Evolutionary conservation across 768 basidiomycete genomes (phyloP).

Genomic region (Hericium erinaceus): DNA sequence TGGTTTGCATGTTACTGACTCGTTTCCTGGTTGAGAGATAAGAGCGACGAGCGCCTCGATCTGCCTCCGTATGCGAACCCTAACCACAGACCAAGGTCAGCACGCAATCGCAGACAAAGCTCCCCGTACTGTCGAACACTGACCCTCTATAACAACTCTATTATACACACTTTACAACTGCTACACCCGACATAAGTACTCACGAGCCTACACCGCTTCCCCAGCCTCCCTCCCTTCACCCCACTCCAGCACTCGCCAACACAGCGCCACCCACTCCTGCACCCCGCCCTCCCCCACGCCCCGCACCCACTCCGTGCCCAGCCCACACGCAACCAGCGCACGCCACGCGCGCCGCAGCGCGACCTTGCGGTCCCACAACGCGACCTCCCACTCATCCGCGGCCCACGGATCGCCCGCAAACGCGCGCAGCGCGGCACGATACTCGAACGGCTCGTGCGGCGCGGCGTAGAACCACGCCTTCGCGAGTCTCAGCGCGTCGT

Average conservation of each 20-base stretch:
- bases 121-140: too few relatives aligned
- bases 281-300: constrained; percentile 50
- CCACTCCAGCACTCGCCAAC: constrained; percentile 25
- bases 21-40: too few relatives aligned
- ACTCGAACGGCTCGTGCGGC: constrained; percentile 51
- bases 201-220: not conserved
- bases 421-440: constrained; percentile 49
- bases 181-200: too few relatives aligned
- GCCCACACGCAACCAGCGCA: constrained; percentile 43
- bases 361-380: constrained; percentile 39
- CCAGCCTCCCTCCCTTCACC: constrained; percentile 16
- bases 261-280: constrained; percentile 54
- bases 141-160: too few relatives aligned
- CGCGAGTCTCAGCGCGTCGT: constrained; percentile 32
- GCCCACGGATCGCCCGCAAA: constrained; percentile 33
- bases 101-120: too few relatives aligned
- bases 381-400: constrained; percentile 49
- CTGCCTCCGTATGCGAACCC: too few relatives aligned
- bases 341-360: constrained; percentile 49
- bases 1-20: too few relatives aligned
- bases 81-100: too few relatives aligned
- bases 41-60: too few relatives aligned
- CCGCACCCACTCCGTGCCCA: constrained; percentile 49
- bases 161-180: too few relatives aligned
- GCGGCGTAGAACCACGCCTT: constrained; percentile 49